A percentile compares a stretch with the other conserved stretches of the same genome.
Conservation (phyloP, 2,329 filamentous ascomycete genomes). For the Dactylonectria estremocensis region DNA sequence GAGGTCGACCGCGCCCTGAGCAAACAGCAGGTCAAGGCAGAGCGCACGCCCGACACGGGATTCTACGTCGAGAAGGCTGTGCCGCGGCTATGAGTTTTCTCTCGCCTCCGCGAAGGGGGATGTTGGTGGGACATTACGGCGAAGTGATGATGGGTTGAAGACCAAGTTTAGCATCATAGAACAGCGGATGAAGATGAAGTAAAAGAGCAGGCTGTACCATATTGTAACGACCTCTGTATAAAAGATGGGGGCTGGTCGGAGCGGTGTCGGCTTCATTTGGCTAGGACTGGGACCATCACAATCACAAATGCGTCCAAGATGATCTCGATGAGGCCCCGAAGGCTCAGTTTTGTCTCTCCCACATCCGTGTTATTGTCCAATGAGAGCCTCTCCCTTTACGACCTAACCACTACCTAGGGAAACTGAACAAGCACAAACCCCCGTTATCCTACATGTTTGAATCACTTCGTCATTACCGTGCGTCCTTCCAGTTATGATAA, state of each 20-base stretch:
- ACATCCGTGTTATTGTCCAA: background rate
- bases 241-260: conserved; percentile 31
- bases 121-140: conserved; percentile 12
- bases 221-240: conserved; percentile 51
- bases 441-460: conserved; percentile 42
- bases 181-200: conserved; percentile 2
- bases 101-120: background rate
- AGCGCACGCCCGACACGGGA: conserved; percentile 82
- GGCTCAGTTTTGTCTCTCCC: background rate
- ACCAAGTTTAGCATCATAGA: background rate
- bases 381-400: background rate
- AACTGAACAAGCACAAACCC: conserved; percentile 28
- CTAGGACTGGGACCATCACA: conserved; percentile 26
- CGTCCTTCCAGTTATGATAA: background rate
- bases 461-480: conserved; percentile 17
- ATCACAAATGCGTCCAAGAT: conserved; percentile 29
- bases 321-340: background rate
- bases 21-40: conserved; percentile 77
- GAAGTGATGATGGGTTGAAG: conserved; percentile 2
- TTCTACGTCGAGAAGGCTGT: conserved; percentile 81
- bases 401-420: conserved; percentile 20
- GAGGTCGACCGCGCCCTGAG: conserved; percentile 80
- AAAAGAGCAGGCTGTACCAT: conserved; percentile 47
- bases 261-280: conserved; percentile 16
- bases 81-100: conserved; percentile 39